Base-by-base conservation (phyloP, 2,329 filamentous ascomycete genomes). In the Xylariaceae sp. region DNA sequence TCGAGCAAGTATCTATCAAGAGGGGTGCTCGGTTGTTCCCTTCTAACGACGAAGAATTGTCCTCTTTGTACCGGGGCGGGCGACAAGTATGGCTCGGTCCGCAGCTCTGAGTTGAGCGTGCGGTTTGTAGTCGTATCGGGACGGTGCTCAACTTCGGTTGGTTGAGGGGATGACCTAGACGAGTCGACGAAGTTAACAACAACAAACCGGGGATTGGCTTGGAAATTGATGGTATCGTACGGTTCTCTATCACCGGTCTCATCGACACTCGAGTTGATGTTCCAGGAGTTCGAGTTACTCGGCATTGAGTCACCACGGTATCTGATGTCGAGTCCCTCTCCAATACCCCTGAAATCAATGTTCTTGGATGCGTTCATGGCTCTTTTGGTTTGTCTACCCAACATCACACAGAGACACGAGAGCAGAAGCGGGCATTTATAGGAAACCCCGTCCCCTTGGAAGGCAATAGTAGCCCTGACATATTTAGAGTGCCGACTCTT, bases 311-410 rank as follows among this genome's bases (percentile, higher is more conserved):
- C 62, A 11, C 58, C 59, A 55, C 57, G 56, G 18, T 60, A 49
- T 17, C 17, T 18, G 34, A 65, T 60, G 30, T 56, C 34, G 7
- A 64, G 53, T 8, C 62, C 65, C 17, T 56, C 66, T n/a, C 66
- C 66, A 55, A 67, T 62, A 8, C 67, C 66, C 52, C 56, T 62
- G 15, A 64, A 68, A 23, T 69, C 64, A 17, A 67, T 63, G 17
- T 66, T 61, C 34, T 64, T 57, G 15, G 55, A 55, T 37, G 61
- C 59, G 4, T 59, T 62, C 63, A 67, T 68, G 9, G 18, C 60
- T 63, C 10, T 17, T 17, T 45, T 55, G 5, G 13, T 15, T n/a
- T 18, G 17, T 11, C 9, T 11, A 39, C 13, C 17, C 8, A 10
- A 17, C 6, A 6, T 51, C 4, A 52, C 5, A 13, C 13, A 9